These are phyloP conservation scores for Theileria parva DNA, from an alignment of 169 alveolate species.

Conservation along the genomic window DNA sequence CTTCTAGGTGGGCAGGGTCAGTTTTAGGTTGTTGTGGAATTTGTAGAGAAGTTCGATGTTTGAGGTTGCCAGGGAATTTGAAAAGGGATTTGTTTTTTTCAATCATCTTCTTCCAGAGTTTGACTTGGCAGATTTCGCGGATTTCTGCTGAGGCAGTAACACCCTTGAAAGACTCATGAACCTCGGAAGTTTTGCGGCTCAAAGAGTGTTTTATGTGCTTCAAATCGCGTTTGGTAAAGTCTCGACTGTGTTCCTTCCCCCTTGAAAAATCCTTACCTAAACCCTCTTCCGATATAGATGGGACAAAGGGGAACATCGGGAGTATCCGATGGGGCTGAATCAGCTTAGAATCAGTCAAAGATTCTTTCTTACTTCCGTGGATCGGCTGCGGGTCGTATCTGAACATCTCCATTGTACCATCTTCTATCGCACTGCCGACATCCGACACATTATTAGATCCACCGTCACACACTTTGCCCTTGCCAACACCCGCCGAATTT, in stretches of 20 bases:
- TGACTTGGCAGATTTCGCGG: slow-evolving; percentile 63
- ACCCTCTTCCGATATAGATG: slow-evolving; percentile 34
- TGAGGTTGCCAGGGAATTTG: slow-evolving; percentile 8
- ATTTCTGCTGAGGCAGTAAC: slow-evolving; percentile 60
- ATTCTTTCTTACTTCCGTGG: slow-evolving; percentile 42
- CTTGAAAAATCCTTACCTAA: slow-evolving; percentile 16
- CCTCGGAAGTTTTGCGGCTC: slow-evolving; percentile 31
- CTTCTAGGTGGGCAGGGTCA: slow-evolving; percentile 15
- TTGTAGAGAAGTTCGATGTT: not conserved
- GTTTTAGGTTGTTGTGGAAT: slow-evolving; percentile 5
- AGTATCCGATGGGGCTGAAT: slow-evolving; percentile 26
- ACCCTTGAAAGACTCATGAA: slow-evolving; percentile 34
- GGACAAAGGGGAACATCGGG: slow-evolving; percentile 48
- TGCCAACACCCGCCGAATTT: not conserved
- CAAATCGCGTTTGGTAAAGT: slow-evolving; percentile 2
- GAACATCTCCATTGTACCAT: slow-evolving; percentile 31
- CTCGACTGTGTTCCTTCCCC: slow-evolving; percentile 14
- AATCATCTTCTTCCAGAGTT: slow-evolving; percentile 49
- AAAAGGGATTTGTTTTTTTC: slow-evolving; percentile 46
- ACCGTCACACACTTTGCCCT: not conserved
- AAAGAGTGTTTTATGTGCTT: slow-evolving; percentile 19
- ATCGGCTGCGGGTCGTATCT: slow-evolving; percentile 42
- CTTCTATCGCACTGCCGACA: slow-evolving; percentile 6
- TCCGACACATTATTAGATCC: slow-evolving; percentile 9
- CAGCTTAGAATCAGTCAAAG: slow-evolving; percentile 12